Conservation (phyloP, 257 asterid species). For the Nicotiana noctiflora region DNA sequence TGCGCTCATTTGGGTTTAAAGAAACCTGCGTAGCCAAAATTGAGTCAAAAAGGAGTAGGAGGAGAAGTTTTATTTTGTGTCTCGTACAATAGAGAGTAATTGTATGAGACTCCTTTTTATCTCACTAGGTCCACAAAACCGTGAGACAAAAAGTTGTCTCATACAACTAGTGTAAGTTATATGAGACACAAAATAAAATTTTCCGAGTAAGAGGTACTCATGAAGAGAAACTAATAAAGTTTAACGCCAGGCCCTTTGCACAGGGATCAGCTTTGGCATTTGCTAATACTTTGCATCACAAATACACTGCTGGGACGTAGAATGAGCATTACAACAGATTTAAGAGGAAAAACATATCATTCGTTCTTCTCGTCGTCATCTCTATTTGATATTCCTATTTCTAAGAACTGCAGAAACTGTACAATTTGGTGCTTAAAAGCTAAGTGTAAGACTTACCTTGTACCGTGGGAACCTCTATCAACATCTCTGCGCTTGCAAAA, state of each 20-base stretch:
- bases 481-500: not conserved
- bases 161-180: no score
- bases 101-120: no score
- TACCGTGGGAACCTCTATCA: not conserved
- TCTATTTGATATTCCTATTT: not conserved
- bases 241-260: not conserved
- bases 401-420: not conserved
- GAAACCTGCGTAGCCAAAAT: not conserved
- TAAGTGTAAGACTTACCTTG: not conserved
- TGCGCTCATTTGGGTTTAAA: no score
- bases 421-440: conserved; percentile 8
- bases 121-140: no score
- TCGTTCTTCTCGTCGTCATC: not conserved
- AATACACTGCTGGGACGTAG: not conserved
- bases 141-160: no score
- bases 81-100: no score
- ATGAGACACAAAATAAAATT: no score
- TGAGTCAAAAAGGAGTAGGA: not conserved
- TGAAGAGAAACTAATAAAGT: not conserved
- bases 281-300: not conserved
- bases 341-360: not conserved
- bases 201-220: not conserved
- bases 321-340: not conserved
- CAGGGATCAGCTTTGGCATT: not conserved
- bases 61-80: no score